A percentile compares a stretch with the other conserved stretches of the same genome.
phyloP scores from a whole-genome alignment of 176 grass and related monocot species.

The Avena atlantica region DNA sequence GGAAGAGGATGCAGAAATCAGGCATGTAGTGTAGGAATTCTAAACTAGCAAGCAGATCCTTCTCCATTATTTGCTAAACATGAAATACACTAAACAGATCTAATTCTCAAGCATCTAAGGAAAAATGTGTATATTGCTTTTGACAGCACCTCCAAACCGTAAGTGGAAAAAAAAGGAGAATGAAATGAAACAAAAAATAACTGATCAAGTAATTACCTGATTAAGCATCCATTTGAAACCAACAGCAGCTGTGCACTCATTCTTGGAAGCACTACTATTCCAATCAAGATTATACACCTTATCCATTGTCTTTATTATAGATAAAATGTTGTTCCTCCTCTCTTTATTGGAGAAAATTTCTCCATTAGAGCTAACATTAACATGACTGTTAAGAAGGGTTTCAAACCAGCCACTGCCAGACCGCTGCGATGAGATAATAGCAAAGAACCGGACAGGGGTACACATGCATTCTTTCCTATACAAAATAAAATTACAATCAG shows the following conservation, averaged over 20 bases:
- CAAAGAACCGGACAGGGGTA: conserved; percentile 75
- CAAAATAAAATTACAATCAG: conserved; percentile 37
- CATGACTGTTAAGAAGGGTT: conserved; percentile 91
- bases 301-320: conserved; percentile 79
- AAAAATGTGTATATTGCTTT: neutral
- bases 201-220: conserved; percentile 63
- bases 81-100: neutral
- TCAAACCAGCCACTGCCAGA: conserved; percentile 99
- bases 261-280: conserved; percentile 88
- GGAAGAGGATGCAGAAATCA: neutral
- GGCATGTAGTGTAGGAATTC: too few relatives aligned
- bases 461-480: conserved; percentile 87
- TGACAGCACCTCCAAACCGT: neutral
- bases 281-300: conserved; percentile 92
- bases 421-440: conserved; percentile 82
- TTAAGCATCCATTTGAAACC: conserved; percentile 99
- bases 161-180: neutral
- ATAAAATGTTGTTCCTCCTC: conserved; percentile 77
- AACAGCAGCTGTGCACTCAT: conserved; percentile 90
- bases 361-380: conserved; percentile 89
- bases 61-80: neutral
- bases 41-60: conserved; percentile 7
- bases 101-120: conserved; percentile 9
- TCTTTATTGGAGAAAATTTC: conserved; percentile 89
- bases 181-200: neutral